Evolutionary conservation across 129 eudicot genomes (phyloP).

Genomic region (sunflower (Helianthus annuus)): HanXRQr2.0-SUNRISE NC_035449.2:57429333-57429832

Average conservation of each 20-base stretch:
- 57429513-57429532: background rate
- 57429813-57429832: constrained; percentile 48
- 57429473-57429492: too few relatives aligned
- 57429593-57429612: constrained; percentile 38
- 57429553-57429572: constrained; percentile 45
- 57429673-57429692: constrained; percentile 43
- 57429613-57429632: constrained; percentile 35
- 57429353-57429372: too few relatives aligned
- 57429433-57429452: too few relatives aligned
- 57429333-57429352: too few relatives aligned
- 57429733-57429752: constrained; percentile 51
- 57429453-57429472: too few relatives aligned
- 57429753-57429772: constrained; percentile 45
- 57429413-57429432: too few relatives aligned
- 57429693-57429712: constrained; percentile 49
- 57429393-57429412: too few relatives aligned
- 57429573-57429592: constrained; percentile 35
- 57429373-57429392: too few relatives aligned
- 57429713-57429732: constrained; percentile 52
- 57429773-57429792: constrained; percentile 56
- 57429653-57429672: constrained; percentile 46
- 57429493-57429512: too few relatives aligned
- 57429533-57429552: constrained; percentile 32
- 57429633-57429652: constrained; percentile 49
- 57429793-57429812: constrained; percentile 61